Conservation (phyloP, 2,329 filamentous ascomycete genomes). For the Periconia digitata region DNA sequence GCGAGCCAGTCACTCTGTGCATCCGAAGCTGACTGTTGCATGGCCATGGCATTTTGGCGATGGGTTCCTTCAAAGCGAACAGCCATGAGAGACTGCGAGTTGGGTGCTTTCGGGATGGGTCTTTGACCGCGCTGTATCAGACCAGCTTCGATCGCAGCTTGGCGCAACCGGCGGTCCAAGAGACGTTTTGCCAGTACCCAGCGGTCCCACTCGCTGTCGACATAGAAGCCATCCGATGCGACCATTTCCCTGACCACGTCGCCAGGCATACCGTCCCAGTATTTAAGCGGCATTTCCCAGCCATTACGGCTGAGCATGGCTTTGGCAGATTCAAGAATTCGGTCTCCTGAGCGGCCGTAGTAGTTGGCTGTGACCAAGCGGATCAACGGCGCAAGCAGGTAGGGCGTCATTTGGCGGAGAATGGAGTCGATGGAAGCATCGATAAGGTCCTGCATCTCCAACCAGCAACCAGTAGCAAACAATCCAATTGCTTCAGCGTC, state of each 20-base stretch:
- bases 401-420: constrained; percentile 56
- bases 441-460: constrained; percentile 60
- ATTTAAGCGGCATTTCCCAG: constrained; percentile 56
- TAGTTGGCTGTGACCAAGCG: constrained; percentile 58
- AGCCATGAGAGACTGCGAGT: constrained; percentile 52
- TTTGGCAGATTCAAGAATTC: constrained; percentile 59
- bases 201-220: constrained; percentile 59
- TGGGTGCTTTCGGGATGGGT: constrained; percentile 50
- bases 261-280: constrained; percentile 60
- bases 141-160: constrained; percentile 51
- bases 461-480: constrained; percentile 60
- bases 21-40: constrained; percentile 44
- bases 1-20: constrained; percentile 52
- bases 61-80: constrained; percentile 57
- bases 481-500: constrained; percentile 56
- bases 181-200: constrained; percentile 59
- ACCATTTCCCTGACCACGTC: constrained; percentile 61
- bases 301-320: constrained; percentile 60
- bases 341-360: constrained; percentile 58
- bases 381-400: constrained; percentile 53
- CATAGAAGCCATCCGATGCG: constrained; percentile 61
- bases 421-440: constrained; percentile 57
- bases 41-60: constrained; percentile 46
- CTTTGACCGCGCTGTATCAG: constrained; percentile 49
- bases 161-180: constrained; percentile 53